phyloP scores from a whole-genome alignment of 768 basidiomycete genomes.

The Coprinopsis strossmayeri region DNA sequence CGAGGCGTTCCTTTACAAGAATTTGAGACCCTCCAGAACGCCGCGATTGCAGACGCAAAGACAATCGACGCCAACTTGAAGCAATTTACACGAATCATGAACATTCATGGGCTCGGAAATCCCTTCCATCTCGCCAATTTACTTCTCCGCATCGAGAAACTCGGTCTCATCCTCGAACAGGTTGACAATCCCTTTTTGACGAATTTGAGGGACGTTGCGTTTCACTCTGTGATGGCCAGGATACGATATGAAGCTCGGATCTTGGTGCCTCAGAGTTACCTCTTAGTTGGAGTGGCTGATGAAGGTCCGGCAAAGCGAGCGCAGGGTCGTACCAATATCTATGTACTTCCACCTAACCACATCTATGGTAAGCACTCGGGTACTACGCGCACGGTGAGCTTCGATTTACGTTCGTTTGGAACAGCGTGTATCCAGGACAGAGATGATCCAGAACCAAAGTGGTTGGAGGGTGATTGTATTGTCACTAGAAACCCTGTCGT shows the following conservation, averaged over 20 bases:
- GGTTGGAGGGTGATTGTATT: constrained; percentile 52
- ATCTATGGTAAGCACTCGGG: constrained; percentile 52
- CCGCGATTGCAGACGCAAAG: constrained; percentile 46
- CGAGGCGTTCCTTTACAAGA: constrained; percentile 50
- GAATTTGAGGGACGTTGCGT: constrained; percentile 51
- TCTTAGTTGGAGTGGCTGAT: constrained; percentile 77
- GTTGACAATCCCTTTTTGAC: constrained; percentile 52
- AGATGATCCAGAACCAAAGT: constrained; percentile 40
- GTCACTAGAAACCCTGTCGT: constrained; percentile 69
- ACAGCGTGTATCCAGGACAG: constrained; percentile 53
- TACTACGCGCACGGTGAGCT: background rate
- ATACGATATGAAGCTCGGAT: constrained; percentile 76
- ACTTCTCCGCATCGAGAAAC: constrained; percentile 37
- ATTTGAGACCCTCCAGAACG: constrained; percentile 58
- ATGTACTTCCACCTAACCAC: constrained; percentile 43
- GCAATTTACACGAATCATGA: constrained; percentile 42
- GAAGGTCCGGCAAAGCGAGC: constrained; percentile 61
- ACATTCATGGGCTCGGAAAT: constrained; percentile 35
- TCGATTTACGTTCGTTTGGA: background rate
- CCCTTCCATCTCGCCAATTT: constrained; percentile 36
- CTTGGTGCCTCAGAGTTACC: constrained; percentile 55
- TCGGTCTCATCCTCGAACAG: constrained; percentile 30
- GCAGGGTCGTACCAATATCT: constrained; percentile 47
- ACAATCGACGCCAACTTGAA: constrained; percentile 53
- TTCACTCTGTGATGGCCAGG: constrained; percentile 57